phyloP scores from a whole-genome alignment of 2,329 filamentous ascomycete genomes.

The Aspergillus sp. region DNA sequence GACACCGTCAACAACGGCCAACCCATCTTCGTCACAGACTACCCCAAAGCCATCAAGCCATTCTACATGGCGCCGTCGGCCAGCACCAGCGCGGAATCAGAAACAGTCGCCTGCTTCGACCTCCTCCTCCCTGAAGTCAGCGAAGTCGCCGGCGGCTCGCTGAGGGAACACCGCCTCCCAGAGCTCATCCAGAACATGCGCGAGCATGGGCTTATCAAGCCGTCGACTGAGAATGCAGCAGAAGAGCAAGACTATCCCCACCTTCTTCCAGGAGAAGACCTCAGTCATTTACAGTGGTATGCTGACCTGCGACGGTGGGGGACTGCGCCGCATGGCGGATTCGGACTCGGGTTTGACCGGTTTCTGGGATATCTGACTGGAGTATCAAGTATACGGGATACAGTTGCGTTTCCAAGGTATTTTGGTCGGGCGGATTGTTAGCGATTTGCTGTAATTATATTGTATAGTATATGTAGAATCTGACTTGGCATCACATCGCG shows the following conservation, averaged over 20 bases:
- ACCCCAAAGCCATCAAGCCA: constrained; percentile 83
- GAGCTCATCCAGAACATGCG: constrained; percentile 71
- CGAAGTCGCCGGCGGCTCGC: constrained; percentile 83
- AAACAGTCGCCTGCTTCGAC: constrained; percentile 86
- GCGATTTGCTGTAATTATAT: background rate
- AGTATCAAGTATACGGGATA: constrained; percentile 77
- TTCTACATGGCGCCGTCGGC: constrained; percentile 77
- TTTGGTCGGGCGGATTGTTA: constrained; percentile 55
- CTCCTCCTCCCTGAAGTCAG: constrained; percentile 81
- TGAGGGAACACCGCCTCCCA: constrained; percentile 77
- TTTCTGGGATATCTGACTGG: constrained; percentile 81
- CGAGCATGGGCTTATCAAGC: constrained; percentile 59
- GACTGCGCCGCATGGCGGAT: constrained; percentile 88
- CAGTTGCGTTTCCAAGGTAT: constrained; percentile 80
- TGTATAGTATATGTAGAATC: background rate
- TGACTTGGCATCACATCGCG: background rate
- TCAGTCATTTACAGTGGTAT: constrained; percentile 75
- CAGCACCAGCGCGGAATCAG: constrained; percentile 10
- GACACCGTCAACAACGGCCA: constrained; percentile 60
- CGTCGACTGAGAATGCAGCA: constrained; percentile 18
- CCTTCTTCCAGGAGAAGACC: constrained; percentile 38
- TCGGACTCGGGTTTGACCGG: constrained; percentile 86
- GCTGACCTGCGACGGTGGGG: constrained; percentile 84
- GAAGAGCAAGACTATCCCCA: constrained; percentile 35
- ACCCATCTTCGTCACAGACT: constrained; percentile 90